Conservation (phyloP, 371 early-diverging fungal genomes). For the Scutellospora calospora region DNA sequence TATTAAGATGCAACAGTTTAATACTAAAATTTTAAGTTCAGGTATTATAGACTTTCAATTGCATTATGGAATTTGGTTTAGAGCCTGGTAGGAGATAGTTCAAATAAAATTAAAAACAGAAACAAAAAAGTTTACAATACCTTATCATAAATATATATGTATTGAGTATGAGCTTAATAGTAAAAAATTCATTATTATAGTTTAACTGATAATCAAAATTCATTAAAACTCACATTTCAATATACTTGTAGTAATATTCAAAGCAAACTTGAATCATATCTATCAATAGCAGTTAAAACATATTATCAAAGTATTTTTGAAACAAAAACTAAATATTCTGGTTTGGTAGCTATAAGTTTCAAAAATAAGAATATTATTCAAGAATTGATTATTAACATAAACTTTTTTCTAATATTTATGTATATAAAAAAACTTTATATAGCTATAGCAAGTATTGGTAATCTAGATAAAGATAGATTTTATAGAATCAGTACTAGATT, state of each 20-base stretch:
- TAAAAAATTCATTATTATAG: background rate
- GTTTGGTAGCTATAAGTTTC: background rate
- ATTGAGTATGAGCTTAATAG: background rate
- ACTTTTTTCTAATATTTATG: background rate
- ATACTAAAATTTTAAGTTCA: too few relatives aligned
- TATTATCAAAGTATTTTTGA: background rate
- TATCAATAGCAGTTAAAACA: background rate
- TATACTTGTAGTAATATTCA: background rate
- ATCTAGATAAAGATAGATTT: background rate
- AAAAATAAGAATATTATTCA: background rate
- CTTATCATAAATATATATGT: background rate
- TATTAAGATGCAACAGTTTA: too few relatives aligned
- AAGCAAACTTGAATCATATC: background rate
- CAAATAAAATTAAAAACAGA: too few relatives aligned
- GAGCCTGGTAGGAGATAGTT: too few relatives aligned
- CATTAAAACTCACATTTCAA: background rate
- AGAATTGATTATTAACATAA: background rate
- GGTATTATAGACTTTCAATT: too few relatives aligned
- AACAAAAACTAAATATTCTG: background rate
- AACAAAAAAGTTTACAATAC: background rate
- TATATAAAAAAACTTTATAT: background rate
- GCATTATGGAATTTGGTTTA: too few relatives aligned
- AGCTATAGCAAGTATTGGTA: background rate
- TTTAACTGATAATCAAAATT: background rate
- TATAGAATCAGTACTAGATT: background rate